Base-by-base conservation (phyloP, 768 basidiomycete genomes). In the Filobasidium wieringae region DNA sequence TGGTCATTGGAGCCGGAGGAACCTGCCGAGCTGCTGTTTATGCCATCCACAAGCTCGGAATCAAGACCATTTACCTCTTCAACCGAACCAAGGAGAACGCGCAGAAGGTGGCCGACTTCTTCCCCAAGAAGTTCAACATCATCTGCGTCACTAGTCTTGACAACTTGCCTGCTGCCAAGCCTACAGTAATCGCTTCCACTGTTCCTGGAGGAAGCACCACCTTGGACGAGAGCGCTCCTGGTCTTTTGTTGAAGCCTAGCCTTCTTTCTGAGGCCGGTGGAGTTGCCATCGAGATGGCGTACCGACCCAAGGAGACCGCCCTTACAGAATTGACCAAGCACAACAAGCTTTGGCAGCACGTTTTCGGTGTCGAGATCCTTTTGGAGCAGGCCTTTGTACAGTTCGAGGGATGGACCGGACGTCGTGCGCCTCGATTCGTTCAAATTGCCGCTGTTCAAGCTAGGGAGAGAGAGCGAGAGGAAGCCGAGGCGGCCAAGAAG, bases 1-100 rank as follows among this genome's bases (percentile, higher is more conserved):
- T 97, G 57, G 84, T 99, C 55, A 87, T 99, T 59, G 95, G 95
- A 2, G 92, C 90, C 1, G 93, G 93, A 7, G 93, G 93, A 1
- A 95, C 93, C 0, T 84, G 88, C 17, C 86, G 93, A 17, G 93
- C 93, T 0, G 93, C 93, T 1, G 82, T 97, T 60, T 95, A 90
- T 68, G 90, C 93, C 2, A 75, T 96, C 45, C 80, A 85, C 62
- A 75, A 77, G 53, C 76, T 92, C 1, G 82, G 84, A 6, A 80
- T 84, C 34, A 74, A 79, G 51, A 78, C 76, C 5, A 85, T 97
- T 64, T 91, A 89, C 72, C 70, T 99, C 19, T 90, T 79, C 77
- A 99, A 97, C 75, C 81, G 95, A 43, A 96, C 93, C 0, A 71
- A 67, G 17, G 76, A 70, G 56, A 87, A 87, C 65, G 93, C 90